These are phyloP conservation scores for Colletotrichum spaethianum DNA, from an alignment of 2,329 filamentous ascomycete species.

Conservation along the genomic window DNA sequence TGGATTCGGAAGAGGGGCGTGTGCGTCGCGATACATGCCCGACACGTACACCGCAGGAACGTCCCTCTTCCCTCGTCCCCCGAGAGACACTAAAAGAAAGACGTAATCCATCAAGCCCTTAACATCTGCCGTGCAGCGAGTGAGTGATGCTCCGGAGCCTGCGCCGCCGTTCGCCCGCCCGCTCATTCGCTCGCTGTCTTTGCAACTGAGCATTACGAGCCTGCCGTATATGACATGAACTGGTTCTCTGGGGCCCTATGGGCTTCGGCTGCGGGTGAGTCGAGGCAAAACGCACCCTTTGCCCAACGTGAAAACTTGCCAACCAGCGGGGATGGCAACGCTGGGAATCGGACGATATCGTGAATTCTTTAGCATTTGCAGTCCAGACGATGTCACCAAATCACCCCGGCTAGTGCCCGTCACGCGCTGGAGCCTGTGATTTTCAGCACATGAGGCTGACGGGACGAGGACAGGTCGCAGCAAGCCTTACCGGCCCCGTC, in stretches of 20 bases:
- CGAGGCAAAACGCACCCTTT: not conserved
- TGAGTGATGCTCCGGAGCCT: not conserved
- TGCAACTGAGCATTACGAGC: not conserved
- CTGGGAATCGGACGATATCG: conserved; percentile 6
- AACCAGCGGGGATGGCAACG: not conserved
- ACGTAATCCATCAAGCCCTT: not conserved
- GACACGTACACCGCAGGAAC: conserved; percentile 26
- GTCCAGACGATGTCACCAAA: conserved; percentile 19
- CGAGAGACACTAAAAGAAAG: conserved; percentile 14
- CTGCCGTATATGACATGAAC: conserved; percentile 10
- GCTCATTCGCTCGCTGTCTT: too few relatives aligned
- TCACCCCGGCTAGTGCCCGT: not conserved
- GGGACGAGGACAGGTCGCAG: not conserved
- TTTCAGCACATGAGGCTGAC: conserved; percentile 8
- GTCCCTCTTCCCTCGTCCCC: not conserved
- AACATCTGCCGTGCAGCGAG: not conserved
- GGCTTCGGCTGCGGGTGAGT: conserved; percentile 17
- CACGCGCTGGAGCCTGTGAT: not conserved
- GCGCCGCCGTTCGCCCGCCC: too few relatives aligned
- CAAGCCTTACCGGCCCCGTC: conserved; percentile 6
- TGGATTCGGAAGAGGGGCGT: conserved; percentile 13
- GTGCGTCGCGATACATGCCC: conserved; percentile 15
- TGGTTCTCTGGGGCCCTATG: conserved; percentile 18
- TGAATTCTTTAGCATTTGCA: conserved; percentile 22
- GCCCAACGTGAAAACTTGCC: not conserved